A percentile compares a stretch with the other conserved stretches of the same genome.
Conservation (phyloP, 169 alveolate genomes). For the Cryptosporidium andersoni region DNA sequence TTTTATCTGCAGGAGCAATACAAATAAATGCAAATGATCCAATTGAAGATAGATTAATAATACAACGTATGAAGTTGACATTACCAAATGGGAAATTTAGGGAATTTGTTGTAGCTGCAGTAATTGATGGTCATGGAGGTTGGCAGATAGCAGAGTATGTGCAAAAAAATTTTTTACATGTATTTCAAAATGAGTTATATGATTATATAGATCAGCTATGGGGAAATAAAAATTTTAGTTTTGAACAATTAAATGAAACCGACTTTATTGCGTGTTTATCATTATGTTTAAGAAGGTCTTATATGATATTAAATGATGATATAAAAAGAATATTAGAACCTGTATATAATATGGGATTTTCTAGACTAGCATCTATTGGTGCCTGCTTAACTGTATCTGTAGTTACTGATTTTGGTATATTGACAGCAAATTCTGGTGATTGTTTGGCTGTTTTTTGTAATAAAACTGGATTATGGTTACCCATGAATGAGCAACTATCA, state of each 20-base stretch:
- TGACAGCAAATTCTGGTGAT: slow-evolving; percentile 67
- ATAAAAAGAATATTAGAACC: slow-evolving; percentile 31
- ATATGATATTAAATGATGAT: slow-evolving; percentile 24
- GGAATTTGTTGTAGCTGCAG: slow-evolving; percentile 66
- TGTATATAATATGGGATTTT: slow-evolving; percentile 51
- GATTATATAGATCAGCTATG: not conserved
- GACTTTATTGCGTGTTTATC: slow-evolving; percentile 20
- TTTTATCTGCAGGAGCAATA: slow-evolving; percentile 12
- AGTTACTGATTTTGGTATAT: slow-evolving; percentile 45
- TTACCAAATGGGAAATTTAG: not conserved
- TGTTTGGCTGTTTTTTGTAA: slow-evolving; percentile 38
- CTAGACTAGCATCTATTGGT: slow-evolving; percentile 55
- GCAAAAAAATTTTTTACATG: slow-evolving; percentile 34
- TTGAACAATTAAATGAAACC: not conserved
- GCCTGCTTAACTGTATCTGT: slow-evolving; percentile 56
- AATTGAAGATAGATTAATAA: slow-evolving; percentile 56
- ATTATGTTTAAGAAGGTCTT: slow-evolving; percentile 27
- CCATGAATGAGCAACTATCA: slow-evolving; percentile 68
- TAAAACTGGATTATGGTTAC: slow-evolving; percentile 48
- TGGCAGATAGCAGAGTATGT: slow-evolving; percentile 70
- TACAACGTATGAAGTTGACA: slow-evolving; percentile 40
- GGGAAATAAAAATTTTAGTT: not conserved
- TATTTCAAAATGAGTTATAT: slow-evolving; percentile 22
- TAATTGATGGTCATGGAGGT: slow-evolving; percentile 70
- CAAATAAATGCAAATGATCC: slow-evolving; percentile 69